These are phyloP conservation scores for Bipolaris oryzae DNA, from an alignment of 2,329 filamentous ascomycete species.

Conservation along the genomic window DNA sequence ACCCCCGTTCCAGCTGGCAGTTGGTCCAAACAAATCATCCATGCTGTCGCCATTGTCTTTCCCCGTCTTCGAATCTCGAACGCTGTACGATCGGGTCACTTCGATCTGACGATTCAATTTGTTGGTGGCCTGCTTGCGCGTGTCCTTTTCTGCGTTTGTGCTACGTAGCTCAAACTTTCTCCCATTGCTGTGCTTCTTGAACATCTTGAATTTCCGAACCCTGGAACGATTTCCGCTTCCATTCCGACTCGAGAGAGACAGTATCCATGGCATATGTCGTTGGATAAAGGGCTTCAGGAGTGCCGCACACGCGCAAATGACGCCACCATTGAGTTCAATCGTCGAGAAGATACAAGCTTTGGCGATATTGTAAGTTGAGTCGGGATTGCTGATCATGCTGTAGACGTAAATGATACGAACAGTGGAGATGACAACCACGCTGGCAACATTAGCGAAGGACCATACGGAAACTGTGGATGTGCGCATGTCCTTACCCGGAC, in stretches of 20 bases:
- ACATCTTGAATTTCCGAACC: constrained; percentile 14
- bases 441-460: constrained; percentile 4
- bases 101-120: constrained; percentile 11
- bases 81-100: constrained; percentile 18
- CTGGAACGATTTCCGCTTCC: constrained; percentile 11
- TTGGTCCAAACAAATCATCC: constrained; percentile 19
- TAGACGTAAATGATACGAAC: constrained; percentile 31
- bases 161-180: constrained; percentile 13
- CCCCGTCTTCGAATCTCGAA: constrained; percentile 8
- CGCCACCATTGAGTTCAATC: constrained; percentile 26
- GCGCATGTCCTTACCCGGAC: constrained; percentile 18
- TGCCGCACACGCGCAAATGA: constrained; percentile 26
- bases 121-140: neutral
- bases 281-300: constrained; percentile 26
- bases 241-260: constrained; percentile 14
- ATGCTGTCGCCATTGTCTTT: constrained; percentile 15
- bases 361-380: constrained; percentile 27
- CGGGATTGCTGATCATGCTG: constrained; percentile 21
- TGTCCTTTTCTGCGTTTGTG: constrained; percentile 3
- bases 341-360: constrained; percentile 25
- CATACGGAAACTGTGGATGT: neutral
- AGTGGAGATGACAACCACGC: constrained; percentile 25
- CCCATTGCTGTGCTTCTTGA: constrained; percentile 7
- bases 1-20: constrained; percentile 9
- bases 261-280: constrained; percentile 18